Conservation (phyloP, 495 filamentous ascomycete genomes). For the Talaromyces borbonicus region DNA sequence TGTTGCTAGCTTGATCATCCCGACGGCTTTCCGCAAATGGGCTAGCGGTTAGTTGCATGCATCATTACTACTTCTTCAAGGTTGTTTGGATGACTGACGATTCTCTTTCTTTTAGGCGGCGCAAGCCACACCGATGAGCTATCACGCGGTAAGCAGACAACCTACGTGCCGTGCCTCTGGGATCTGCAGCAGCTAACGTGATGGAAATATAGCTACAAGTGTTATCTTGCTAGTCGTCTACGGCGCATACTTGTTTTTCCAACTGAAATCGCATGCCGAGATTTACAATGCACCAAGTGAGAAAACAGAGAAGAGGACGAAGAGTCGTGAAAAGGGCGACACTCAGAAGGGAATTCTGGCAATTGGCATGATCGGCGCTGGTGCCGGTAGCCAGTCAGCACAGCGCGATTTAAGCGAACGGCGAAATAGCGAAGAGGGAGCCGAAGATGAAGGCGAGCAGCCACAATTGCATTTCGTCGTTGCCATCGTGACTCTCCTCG, state of each 20-base stretch:
- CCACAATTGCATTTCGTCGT: slow-evolving; percentile 61
- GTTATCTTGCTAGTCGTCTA: slow-evolving; percentile 72
- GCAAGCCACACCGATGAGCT: slow-evolving; percentile 9
- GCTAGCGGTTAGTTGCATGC: slow-evolving; percentile 21
- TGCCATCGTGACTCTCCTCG: slow-evolving; percentile 58
- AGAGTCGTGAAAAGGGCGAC: slow-evolving; percentile 42
- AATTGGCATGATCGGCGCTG: slow-evolving; percentile 45
- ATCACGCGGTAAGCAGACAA: slow-evolving; percentile 28
- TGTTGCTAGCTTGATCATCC: slow-evolving; percentile 74
- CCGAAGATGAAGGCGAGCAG: slow-evolving; percentile 49
- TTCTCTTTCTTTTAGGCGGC: background rate
- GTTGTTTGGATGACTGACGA: background rate
- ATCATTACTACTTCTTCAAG: background rate
- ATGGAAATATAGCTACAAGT: slow-evolving; percentile 41
- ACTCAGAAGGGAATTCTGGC: slow-evolving; percentile 48
- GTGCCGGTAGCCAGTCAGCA: slow-evolving; percentile 28
- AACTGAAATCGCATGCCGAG: slow-evolving; percentile 63
- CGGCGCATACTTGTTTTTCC: slow-evolving; percentile 68
- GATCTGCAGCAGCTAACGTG: background rate
- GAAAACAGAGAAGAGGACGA: slow-evolving; percentile 50
- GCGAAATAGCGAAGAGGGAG: slow-evolving; percentile 32
- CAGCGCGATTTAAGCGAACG: slow-evolving; percentile 37
- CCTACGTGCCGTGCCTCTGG: background rate
- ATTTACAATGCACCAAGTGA: slow-evolving; percentile 66
- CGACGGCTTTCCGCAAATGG: slow-evolving; percentile 69